Evolutionary conservation across 2,329 filamentous ascomycete species (phyloP).

Genomic region (Colletotrichum lupini): DNA sequence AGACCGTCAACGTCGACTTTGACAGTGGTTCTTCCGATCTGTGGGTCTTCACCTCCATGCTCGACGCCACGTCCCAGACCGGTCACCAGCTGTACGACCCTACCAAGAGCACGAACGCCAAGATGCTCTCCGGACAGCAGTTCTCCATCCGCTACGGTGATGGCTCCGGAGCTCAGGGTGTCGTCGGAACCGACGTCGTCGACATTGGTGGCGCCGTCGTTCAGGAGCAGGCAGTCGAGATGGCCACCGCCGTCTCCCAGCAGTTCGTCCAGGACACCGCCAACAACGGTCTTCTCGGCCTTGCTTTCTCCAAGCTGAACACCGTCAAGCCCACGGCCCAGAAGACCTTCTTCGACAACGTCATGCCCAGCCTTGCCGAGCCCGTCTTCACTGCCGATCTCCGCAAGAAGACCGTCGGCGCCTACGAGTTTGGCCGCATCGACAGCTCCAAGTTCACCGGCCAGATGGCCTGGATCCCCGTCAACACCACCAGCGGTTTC

Average conservation of each 20-base stretch:
- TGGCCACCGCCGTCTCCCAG: conserved; percentile 68
- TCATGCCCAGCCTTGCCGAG: conserved; percentile 67
- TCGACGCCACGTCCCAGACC: conserved; percentile 54
- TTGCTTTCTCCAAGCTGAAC: conserved; percentile 74
- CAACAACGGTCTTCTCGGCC: conserved; percentile 76
- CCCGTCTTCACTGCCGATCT: conserved; percentile 80
- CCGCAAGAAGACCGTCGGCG: conserved; percentile 67
- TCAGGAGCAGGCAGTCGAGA: conserved; percentile 72
- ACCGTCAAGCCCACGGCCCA: conserved; percentile 71
- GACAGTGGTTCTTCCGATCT: conserved; percentile 82
- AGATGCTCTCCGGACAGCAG: conserved; percentile 52
- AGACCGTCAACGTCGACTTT: conserved; percentile 76
- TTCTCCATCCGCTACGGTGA: conserved; percentile 79
- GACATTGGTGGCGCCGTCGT: conserved; percentile 74
- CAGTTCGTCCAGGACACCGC: conserved; percentile 69
- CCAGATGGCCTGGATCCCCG: conserved; percentile 68
- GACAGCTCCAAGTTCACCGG: conserved; percentile 73
- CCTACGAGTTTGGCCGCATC: conserved; percentile 80
- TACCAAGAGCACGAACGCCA: conserved; percentile 47
- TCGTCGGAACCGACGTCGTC: conserved; percentile 76
- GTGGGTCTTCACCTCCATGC: conserved; percentile 76
- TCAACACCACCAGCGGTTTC: conserved; percentile 73
- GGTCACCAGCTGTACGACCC: conserved; percentile 61
- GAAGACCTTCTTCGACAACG: conserved; percentile 81
- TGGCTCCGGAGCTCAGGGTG: conserved; percentile 69